Evolutionary conservation across 1,284 basidiomycete species (phyloP).

Genomic region (Moesziomyces parantarcticus): DNA sequence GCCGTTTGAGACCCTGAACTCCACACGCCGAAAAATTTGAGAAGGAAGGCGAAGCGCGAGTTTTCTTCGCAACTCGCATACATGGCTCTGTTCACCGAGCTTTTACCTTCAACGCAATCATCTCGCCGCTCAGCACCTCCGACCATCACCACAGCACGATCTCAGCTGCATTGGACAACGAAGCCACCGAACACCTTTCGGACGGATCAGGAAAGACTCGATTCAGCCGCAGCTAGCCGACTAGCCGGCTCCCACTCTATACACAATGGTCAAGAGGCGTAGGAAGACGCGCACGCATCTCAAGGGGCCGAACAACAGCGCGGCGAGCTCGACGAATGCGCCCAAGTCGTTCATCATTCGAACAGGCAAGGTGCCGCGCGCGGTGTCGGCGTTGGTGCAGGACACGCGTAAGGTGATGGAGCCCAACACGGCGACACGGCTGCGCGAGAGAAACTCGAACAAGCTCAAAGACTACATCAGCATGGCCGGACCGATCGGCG

Average conservation of each 20-base stretch:
- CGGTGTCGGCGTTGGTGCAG: constrained; percentile 86
- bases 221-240: neutral
- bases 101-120: neutral
- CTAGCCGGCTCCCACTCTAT: neutral
- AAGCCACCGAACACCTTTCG: neutral
- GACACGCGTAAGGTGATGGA: constrained; percentile 97
- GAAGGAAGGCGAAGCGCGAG: constrained; percentile 2
- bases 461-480: constrained; percentile 93
- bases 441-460: constrained; percentile 87
- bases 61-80: constrained; percentile 25
- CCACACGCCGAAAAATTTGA: constrained; percentile 39
- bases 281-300: constrained; percentile 66
- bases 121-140: neutral
- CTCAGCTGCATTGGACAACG: too few relatives aligned
- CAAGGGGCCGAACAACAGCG: constrained; percentile 60
- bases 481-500: constrained; percentile 89
- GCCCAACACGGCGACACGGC: constrained; percentile 91
- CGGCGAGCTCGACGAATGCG: constrained; percentile 44
- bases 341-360: constrained; percentile 84
- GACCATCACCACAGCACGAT: neutral
- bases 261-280: constrained; percentile 44
- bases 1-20: constrained; percentile 32
- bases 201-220: too few relatives aligned
- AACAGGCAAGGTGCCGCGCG: constrained; percentile 88
- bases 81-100: neutral